phyloP scores from a whole-genome alignment of 1,284 basidiomycete genomes.

The Sphagnurus paluster region DNA sequence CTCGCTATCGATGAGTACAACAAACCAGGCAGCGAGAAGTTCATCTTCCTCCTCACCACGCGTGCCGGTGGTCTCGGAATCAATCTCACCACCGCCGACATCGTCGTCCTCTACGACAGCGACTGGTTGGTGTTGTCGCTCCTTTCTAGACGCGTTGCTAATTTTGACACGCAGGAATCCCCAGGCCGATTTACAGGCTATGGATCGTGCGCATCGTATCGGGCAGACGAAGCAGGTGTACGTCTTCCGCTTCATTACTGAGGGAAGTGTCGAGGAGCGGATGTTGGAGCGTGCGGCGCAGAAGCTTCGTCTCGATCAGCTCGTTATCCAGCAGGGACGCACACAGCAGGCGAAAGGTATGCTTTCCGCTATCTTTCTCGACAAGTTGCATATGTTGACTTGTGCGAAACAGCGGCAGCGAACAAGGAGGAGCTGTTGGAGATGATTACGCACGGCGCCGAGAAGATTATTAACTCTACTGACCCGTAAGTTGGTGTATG shows the following conservation, averaged over 20 bases:
- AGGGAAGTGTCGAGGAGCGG: conserved; percentile 95
- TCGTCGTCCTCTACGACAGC: conserved; percentile 97
- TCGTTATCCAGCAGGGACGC: conserved; percentile 97
- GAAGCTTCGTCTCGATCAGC: conserved; percentile 93
- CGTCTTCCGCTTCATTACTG: conserved; percentile 97
- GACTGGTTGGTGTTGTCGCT: conserved; percentile 70
- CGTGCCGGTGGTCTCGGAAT: conserved; percentile 99
- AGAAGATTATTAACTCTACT: conserved; percentile 88
- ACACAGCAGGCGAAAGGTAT: conserved; percentile 67
- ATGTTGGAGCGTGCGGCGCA: conserved; percentile 97
- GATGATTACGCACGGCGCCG: conserved; percentile 98
- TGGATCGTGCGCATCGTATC: conserved; percentile 99
- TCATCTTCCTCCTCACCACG: conserved; percentile 96
- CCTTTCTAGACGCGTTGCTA: not conserved
- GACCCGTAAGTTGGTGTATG: conserved; percentile 51
- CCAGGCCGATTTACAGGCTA: conserved; percentile 97
- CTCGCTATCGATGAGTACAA: conserved; percentile 98
- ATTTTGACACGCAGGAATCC: conserved; percentile 73
- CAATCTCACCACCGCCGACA: conserved; percentile 93
- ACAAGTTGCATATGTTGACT: conserved; percentile 3
- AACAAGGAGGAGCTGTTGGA: conserved; percentile 97
- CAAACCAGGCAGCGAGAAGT: conserved; percentile 92
- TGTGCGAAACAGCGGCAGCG: conserved; percentile 53
- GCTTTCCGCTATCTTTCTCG: conserved; percentile 13
- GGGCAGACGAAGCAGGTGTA: conserved; percentile 99